Conservation (phyloP, 331 rosid species). For the Quercus lobata region DNA sequence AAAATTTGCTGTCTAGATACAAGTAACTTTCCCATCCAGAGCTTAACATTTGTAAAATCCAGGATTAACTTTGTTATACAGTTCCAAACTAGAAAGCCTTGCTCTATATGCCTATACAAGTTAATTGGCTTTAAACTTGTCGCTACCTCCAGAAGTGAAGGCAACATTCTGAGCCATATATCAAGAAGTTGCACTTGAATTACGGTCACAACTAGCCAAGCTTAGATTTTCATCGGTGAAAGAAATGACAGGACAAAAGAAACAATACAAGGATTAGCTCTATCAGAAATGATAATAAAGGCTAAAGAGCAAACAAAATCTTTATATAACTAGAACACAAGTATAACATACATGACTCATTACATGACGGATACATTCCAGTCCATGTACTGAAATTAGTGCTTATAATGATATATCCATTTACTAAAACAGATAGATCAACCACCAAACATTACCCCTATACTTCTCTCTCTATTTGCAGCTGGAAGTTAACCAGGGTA, state of each 20-base stretch:
- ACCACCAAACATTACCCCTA: constrained; percentile 29
- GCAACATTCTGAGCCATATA: not conserved
- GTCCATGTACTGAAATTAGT: constrained; percentile 38
- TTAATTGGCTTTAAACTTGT: too few species aligned
- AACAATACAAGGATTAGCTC: constrained; percentile 6
- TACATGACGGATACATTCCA: constrained; percentile 38
- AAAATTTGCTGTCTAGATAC: too few species aligned
- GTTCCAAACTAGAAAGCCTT: too few species aligned
- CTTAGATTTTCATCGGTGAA: not conserved
- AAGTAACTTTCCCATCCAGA: too few species aligned
- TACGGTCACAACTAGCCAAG: not conserved
- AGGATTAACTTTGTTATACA: too few species aligned
- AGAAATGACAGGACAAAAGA: constrained; percentile 2
- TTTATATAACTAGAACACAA: constrained; percentile 38
- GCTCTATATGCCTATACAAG: too few species aligned
- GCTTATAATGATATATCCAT: constrained; percentile 36
- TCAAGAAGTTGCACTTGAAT: not conserved
- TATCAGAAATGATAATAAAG: not conserved
- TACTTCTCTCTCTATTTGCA: constrained; percentile 15
- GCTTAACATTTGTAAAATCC: too few species aligned
- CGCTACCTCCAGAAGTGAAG: too few species aligned
- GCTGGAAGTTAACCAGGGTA: constrained; percentile 29
- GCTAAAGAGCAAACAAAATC: constrained; percentile 27
- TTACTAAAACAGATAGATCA: constrained; percentile 29
- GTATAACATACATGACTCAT: constrained; percentile 45